Percentiles rank a stretch among this genome's conserved stretches.
Conservation (phyloP, 148 eudicot species). For the Arctostaphylos glauca region DNA sequence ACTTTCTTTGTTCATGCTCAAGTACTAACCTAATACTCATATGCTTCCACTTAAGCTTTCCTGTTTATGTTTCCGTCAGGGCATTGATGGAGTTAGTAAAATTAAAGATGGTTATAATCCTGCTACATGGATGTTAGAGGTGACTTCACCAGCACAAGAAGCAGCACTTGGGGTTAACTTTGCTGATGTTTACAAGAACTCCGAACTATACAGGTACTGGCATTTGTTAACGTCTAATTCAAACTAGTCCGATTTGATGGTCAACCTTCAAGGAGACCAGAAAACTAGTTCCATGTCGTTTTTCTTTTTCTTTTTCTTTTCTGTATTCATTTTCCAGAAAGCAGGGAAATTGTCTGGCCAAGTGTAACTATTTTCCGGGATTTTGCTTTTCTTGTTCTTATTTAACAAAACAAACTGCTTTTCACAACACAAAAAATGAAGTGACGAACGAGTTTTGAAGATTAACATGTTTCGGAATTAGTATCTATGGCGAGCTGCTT, state of each 20-base stretch:
- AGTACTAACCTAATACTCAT: not conserved
- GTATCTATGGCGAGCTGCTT: not conserved
- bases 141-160: constrained; percentile 55
- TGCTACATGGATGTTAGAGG: constrained; percentile 70
- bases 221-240: not conserved
- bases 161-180: constrained; percentile 45
- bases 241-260: not conserved
- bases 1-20: not conserved
- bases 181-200: constrained; percentile 42
- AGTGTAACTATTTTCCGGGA: not conserved
- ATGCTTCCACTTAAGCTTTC: not conserved
- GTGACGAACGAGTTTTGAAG: too few relatives aligned
- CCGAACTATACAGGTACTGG: constrained; percentile 39
- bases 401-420: too few relatives aligned
- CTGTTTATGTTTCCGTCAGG: constrained; percentile 22
- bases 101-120: constrained; percentile 63
- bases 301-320: too few relatives aligned
- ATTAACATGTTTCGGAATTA: too few relatives aligned
- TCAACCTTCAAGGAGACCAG: too few relatives aligned
- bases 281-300: too few relatives aligned
- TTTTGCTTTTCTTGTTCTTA: too few relatives aligned
- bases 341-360: not conserved
- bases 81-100: constrained; percentile 46
- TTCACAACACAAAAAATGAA: too few relatives aligned
- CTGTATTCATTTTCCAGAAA: too few relatives aligned